Base-by-base conservation (phyloP, 2,329 filamentous ascomycete genomes). In the Tolypocladium capitatum region DNA sequence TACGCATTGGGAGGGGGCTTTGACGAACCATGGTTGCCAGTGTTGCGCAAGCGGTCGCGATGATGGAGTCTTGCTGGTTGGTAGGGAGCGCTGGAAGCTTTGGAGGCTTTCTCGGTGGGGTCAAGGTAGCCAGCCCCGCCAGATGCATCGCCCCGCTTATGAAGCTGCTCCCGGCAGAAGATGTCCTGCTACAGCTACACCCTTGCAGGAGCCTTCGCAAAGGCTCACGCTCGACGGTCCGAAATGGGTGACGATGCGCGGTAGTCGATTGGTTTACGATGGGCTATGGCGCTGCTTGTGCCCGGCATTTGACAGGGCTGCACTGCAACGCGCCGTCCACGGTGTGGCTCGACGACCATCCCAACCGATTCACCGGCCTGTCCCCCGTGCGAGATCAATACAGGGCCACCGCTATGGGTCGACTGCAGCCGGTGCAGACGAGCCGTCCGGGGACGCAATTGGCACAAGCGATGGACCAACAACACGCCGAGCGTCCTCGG, bases 201-300 rank as follows among this genome's bases (percentile, higher is more conserved):
- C 28, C 13, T 9, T 20, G 1, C 32, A 18, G 33, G 28, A 48
- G 42, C 16, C 43, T 41, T 36, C 43, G 40, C 35, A 42, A 3
- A 18, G 21, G 5, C 28, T 13, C 13, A 28, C 21, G 16, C 5
- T 27, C 20, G 14, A n/a, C 24, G 32, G 18, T 18, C n/a, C 21
- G 43, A 16, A 11, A 47, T 38, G 31, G 28, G 36, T 24, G 34
- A 49, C 18, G 13, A 66, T 66, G 63, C 60, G 59, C 50, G 55
- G 56, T 40, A 54, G 52, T 36, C 50, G 50, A 51, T 55, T 73
- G 45, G 60, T 68, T 2, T 58, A 71, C 33, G 80, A 84, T 60
- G 77, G 79, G 51, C 69, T 84, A 42, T 82, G 79, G 77, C 75
- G 75, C 58, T 81, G 75, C 57, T 65, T 84, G 16, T 83, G 77